phyloP scores from a whole-genome alignment of 2,329 filamentous ascomycete genomes.

The Pyricularia grisea region DNA sequence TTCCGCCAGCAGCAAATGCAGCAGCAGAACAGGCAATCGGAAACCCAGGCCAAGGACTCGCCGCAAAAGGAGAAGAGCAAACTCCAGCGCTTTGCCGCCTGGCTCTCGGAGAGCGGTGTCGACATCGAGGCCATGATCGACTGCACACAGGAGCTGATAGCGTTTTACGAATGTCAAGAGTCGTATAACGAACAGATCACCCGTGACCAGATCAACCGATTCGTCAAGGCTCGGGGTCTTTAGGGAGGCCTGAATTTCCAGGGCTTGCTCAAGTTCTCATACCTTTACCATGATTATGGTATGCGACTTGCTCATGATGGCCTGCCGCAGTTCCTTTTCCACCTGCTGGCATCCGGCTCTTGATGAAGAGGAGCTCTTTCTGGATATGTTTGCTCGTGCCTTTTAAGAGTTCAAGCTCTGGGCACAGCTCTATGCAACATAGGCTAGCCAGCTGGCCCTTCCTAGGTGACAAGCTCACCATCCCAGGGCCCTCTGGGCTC shows the following conservation, averaged over 20 bases:
- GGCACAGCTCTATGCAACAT: neutral
- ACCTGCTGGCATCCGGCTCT: neutral
- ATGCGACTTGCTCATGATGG: neutral
- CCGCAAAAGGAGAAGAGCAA: slow-evolving; percentile 31
- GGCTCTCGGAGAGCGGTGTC: slow-evolving; percentile 78
- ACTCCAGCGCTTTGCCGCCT: slow-evolving; percentile 58
- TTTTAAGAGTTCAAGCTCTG: no score
- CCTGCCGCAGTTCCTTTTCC: neutral
- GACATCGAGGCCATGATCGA: slow-evolving; percentile 81
- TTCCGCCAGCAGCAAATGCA: slow-evolving; percentile 5
- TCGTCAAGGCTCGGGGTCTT: slow-evolving; percentile 47
- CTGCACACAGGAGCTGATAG: slow-evolving; percentile 84
- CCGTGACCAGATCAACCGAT: slow-evolving; percentile 47
- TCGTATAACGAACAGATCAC: slow-evolving; percentile 52
- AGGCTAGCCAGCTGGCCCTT: neutral
- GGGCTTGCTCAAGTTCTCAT: no score
- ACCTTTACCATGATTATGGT: neutral
- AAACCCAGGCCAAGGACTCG: slow-evolving; percentile 11
- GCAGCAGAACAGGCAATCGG: slow-evolving; percentile 12
- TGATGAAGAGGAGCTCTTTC: neutral
- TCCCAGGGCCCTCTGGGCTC: no score
- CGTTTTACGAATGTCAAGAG: slow-evolving; percentile 67
- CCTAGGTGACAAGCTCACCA: neutral
- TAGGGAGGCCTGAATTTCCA: slow-evolving; percentile 20
- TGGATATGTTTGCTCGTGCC: neutral